These are phyloP conservation scores for Heliosperma pusillum DNA, from an alignment of 148 eudicot species.

Conservation along the genomic window DNA sequence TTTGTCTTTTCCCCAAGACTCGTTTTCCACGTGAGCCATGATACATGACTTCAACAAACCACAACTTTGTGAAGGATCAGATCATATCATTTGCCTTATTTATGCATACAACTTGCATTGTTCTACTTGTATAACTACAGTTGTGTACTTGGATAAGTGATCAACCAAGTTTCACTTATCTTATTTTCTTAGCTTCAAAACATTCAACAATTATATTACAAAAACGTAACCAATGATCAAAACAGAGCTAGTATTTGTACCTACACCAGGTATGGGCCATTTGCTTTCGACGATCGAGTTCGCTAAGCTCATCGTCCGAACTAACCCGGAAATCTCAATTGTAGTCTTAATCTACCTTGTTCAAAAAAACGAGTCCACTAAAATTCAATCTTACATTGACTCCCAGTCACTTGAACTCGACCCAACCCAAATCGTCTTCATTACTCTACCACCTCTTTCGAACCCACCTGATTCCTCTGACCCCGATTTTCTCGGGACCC, in stretches of 20 bases:
- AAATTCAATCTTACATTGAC: constrained; percentile 22
- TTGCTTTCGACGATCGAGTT: constrained; percentile 36
- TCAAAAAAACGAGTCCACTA: constrained; percentile 1
- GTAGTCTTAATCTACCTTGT: constrained; percentile 36
- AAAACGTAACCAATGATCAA: constrained; percentile 1
- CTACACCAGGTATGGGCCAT: constrained; percentile 54
- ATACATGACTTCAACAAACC: not conserved
- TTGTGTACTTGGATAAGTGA: no score
- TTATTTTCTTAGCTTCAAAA: no score
- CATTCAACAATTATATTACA: not conserved
- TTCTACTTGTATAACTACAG: no score
- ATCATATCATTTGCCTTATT: no score
- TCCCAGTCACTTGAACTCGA: constrained; percentile 20
- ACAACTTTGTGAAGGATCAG: not conserved
- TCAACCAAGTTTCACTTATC: no score
- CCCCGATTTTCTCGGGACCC: not conserved
- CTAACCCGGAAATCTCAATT: constrained; percentile 29
- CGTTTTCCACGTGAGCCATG: not conserved
- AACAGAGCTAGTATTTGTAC: constrained; percentile 46
- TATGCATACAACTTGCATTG: no score
- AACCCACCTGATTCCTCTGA: constrained; percentile 9
- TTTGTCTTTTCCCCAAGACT: no score
- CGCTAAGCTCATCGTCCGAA: constrained; percentile 36
- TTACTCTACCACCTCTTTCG: constrained; percentile 20
- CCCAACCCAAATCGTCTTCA: constrained; percentile 7